Conservation (phyloP, 139 green algal genomes). For the Tetradesmus obliquus region DNA sequence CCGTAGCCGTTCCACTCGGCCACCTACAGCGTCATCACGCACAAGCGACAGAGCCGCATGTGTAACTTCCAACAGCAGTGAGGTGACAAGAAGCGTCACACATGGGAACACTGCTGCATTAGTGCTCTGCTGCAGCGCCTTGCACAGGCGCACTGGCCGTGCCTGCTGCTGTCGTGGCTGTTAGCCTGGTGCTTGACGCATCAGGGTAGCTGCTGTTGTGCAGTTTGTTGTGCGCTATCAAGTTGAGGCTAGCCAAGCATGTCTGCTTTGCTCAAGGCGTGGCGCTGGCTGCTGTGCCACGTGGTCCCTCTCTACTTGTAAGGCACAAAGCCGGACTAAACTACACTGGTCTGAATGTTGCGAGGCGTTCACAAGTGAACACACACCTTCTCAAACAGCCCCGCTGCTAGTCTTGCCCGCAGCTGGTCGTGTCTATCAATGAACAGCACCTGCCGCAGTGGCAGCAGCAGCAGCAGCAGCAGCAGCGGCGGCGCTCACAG, state of each 20-base stretch:
- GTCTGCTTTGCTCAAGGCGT: background rate
- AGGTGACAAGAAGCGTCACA: background rate
- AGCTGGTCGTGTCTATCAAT: constrained; percentile 53
- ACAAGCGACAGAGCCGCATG: background rate
- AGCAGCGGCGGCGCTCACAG: background rate
- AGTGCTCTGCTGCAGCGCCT: background rate
- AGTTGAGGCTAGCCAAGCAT: background rate
- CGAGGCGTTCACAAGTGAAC: background rate
- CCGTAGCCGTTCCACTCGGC: constrained; percentile 64
- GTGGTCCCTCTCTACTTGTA: too few species aligned
- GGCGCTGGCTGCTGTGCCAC: too few species aligned
- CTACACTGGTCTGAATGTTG: background rate
- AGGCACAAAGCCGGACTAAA: too few species aligned
- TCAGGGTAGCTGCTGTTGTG: too few species aligned
- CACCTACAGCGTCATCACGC: background rate
- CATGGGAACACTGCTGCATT: background rate
- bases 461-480: background rate
- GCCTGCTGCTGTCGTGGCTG: too few species aligned
- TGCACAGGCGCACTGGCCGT: background rate
- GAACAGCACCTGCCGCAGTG: constrained; percentile 46
- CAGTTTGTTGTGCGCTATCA: background rate
- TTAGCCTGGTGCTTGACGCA: too few species aligned
- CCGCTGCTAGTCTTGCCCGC: constrained; percentile 52
- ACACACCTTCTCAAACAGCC: constrained; percentile 51
- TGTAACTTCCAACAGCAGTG: background rate